phyloP scores from a whole-genome alignment of 768 basidiomycete genomes.

The Coprinellus micaceus region DNA sequence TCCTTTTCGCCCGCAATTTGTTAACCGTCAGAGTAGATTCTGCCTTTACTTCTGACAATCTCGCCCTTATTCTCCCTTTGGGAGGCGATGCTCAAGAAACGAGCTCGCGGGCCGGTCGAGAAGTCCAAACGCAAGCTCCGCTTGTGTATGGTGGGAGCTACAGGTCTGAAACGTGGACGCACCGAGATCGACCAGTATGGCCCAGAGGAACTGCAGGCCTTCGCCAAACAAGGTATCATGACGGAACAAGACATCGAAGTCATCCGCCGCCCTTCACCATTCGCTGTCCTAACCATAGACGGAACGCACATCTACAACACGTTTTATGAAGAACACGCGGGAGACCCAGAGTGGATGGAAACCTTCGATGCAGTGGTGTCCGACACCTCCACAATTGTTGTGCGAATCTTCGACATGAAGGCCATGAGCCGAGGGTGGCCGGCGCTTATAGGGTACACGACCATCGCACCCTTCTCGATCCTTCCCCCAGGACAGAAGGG shows the following conservation, averaged over 20 bases:
- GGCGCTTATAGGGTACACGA: slow-evolving; percentile 21
- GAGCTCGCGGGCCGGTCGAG: slow-evolving; percentile 16
- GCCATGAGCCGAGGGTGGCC: slow-evolving; percentile 19
- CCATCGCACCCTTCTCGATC: slow-evolving; percentile 17
- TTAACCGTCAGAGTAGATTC: too few relatives aligned
- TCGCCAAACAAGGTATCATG: background rate
- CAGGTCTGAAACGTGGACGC: slow-evolving; percentile 16
- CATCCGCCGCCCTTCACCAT: slow-evolving; percentile 17
- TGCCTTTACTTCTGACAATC: slow-evolving; percentile 22
- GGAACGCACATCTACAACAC: slow-evolving; percentile 22
- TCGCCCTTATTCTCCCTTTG: slow-evolving; percentile 21
- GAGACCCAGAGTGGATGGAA: slow-evolving; percentile 20
- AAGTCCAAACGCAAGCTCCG: slow-evolving; percentile 16
- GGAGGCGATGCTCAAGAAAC: slow-evolving; percentile 18
- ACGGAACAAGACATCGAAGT: slow-evolving; percentile 9
- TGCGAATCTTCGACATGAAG: slow-evolving; percentile 22
- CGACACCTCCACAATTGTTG: slow-evolving; percentile 18
- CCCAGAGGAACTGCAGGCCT: slow-evolving; percentile 9
- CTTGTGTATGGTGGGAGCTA: slow-evolving; percentile 16
- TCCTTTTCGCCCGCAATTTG: too few relatives aligned
- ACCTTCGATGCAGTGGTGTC: slow-evolving; percentile 19
- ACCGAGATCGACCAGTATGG: slow-evolving; percentile 19
- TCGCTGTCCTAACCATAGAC: slow-evolving; percentile 20
- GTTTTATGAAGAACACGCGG: slow-evolving; percentile 10
- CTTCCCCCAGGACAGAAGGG: slow-evolving; percentile 9